Conservation (phyloP, 2,329 filamentous ascomycete species). For the Harringtonia lauricola region DNA sequence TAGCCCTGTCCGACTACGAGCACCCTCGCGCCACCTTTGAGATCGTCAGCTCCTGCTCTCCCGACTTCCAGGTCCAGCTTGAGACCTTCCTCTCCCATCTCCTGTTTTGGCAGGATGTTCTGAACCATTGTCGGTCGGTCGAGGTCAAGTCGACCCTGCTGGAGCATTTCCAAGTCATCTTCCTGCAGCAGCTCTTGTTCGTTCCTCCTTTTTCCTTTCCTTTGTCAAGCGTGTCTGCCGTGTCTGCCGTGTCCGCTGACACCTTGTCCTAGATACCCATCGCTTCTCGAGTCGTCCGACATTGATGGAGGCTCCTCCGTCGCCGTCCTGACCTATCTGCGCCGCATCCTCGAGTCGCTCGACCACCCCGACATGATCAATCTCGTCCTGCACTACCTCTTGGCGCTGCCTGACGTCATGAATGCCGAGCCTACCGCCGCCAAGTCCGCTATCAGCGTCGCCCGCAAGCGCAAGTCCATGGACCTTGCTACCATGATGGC, state of each 20-base stretch:
- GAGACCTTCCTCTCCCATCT: constrained; percentile 91
- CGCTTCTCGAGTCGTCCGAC: constrained; percentile 90
- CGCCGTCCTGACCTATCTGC: constrained; percentile 86
- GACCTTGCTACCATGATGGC: constrained; percentile 74
- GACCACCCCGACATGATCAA: constrained; percentile 92
- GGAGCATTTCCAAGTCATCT: constrained; percentile 95
- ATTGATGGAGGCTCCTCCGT: constrained; percentile 94
- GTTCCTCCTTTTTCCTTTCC: constrained; percentile 18
- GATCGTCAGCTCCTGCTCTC: constrained; percentile 62
- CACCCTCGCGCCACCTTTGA: constrained; percentile 59
- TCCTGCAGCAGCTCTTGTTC: constrained; percentile 85
- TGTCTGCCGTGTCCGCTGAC: background rate
- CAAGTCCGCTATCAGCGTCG: constrained; percentile 47
- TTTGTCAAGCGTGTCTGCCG: background rate
- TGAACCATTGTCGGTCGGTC: constrained; percentile 86
- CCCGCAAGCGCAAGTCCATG: constrained; percentile 78
- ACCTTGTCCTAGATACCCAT: constrained; percentile 73
- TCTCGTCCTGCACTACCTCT: constrained; percentile 82
- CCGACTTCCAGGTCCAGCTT: constrained; percentile 73
- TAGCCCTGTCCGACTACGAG: constrained; percentile 81
- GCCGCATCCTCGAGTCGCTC: constrained; percentile 79
- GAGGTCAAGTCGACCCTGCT: constrained; percentile 89
- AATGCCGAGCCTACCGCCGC: constrained; percentile 18
- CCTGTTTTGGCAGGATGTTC: constrained; percentile 94
- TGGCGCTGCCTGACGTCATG: constrained; percentile 60